These are phyloP conservation scores for Sporothrix pallida DNA, from an alignment of 2,329 filamentous ascomycete genomes.

Conservation along the genomic window DNA sequence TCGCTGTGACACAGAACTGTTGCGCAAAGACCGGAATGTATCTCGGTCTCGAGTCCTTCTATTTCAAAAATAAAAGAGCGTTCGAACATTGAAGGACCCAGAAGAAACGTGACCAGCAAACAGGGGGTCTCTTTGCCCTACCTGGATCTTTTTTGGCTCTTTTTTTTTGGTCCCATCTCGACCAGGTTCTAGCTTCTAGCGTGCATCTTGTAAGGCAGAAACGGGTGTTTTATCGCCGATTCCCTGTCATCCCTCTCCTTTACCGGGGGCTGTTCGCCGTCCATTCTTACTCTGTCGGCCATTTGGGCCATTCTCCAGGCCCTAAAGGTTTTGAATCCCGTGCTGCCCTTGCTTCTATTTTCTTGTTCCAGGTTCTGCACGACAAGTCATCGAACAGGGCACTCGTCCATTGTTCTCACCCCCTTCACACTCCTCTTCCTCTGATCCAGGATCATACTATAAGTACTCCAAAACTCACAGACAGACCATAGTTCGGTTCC, in stretches of 20 bases:
- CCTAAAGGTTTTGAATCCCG: not conserved
- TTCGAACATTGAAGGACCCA: not conserved
- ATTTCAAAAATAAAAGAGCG: too few species aligned
- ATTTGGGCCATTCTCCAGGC: not conserved
- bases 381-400: not conserved
- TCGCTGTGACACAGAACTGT: not conserved
- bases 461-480: too few species aligned
- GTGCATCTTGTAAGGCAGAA: constrained; percentile 19
- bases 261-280: not conserved
- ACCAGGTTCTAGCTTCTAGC: constrained; percentile 14
- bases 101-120: constrained; percentile 1
- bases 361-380: constrained; percentile 12
- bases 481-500: constrained; percentile 23
- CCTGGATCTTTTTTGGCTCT: not conserved
- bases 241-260: not conserved
- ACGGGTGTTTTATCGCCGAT: not conserved
- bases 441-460: not conserved
- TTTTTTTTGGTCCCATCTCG: not conserved
- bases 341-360: not conserved
- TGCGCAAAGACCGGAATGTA: not conserved
- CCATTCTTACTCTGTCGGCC: not conserved
- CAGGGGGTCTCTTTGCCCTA: not conserved
- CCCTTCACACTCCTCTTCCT: not conserved
- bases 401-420: not conserved
- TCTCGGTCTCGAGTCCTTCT: too few species aligned